Evolutionary conservation across 2,329 filamentous ascomycete genomes (phyloP).

Genomic region (Penicillium janthinellum): DNA sequence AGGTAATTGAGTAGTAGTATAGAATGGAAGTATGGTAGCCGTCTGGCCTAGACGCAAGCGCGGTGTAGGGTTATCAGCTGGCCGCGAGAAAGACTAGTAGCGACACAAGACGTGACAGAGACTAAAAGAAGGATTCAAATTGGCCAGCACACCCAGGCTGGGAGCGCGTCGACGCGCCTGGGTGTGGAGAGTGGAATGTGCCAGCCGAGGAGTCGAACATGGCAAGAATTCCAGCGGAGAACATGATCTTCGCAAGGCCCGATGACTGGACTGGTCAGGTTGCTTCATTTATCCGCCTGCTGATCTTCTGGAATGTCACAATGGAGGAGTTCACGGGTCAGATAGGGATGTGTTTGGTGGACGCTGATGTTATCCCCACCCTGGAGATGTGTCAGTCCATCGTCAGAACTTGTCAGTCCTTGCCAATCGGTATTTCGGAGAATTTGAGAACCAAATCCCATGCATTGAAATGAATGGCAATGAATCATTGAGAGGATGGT

Average conservation of each 20-base stretch:
- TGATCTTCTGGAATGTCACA: constrained; percentile 22
- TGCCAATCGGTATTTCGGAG: constrained; percentile 17
- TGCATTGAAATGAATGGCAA: not conserved
- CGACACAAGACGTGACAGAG: not conserved
- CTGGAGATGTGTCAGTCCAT: constrained; percentile 7
- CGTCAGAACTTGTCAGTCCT: constrained; percentile 19
- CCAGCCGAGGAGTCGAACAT: constrained; percentile 22
- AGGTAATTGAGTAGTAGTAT: not conserved
- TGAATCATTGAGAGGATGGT: constrained; percentile 13
- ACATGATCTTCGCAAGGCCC: constrained; percentile 1
- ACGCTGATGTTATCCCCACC: constrained; percentile 10
- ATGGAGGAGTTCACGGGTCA: constrained; percentile 6
- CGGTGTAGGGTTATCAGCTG: constrained; percentile 6
- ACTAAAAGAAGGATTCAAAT: constrained; percentile 23
- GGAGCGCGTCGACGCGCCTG: constrained; percentile 29
- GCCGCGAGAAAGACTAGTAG: constrained; percentile 1
- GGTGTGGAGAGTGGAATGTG: constrained; percentile 31
- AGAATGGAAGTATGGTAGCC: constrained; percentile 8
- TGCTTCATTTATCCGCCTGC: constrained; percentile 1
- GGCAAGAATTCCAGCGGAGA: constrained; percentile 25
- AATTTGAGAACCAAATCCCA: constrained; percentile 8
- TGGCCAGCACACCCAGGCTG: constrained; percentile 3
- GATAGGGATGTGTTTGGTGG: constrained; percentile 16
- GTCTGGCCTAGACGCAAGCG: constrained; percentile 11
- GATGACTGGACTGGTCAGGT: not conserved